Conservation (phyloP, 192 early-diverging fungal species). For the Linnemannia schmuckeri region DNA sequence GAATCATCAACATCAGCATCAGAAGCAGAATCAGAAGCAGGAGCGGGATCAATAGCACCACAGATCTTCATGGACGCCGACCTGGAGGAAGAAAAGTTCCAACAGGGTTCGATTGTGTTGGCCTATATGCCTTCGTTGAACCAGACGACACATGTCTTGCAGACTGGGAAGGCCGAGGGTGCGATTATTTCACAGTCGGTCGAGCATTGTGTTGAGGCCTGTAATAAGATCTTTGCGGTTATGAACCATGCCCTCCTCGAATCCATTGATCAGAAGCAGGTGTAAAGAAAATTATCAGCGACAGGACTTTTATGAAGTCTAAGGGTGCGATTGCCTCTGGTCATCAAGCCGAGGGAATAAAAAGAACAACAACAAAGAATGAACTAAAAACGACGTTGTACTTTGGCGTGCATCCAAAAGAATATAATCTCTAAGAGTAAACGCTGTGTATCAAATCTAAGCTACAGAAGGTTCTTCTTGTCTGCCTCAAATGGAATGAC, state of each 20-base stretch:
- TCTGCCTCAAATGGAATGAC: background rate
- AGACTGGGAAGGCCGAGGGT: slow-evolving; percentile 72
- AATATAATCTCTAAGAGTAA: background rate
- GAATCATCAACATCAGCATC: slow-evolving; percentile 11
- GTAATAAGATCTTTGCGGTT: slow-evolving; percentile 79
- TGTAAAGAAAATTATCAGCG: background rate
- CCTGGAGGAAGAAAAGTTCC: slow-evolving; percentile 69
- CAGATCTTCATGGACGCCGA: slow-evolving; percentile 67
- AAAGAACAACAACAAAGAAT: no score
- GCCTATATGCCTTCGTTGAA: slow-evolving; percentile 86
- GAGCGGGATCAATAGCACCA: slow-evolving; percentile 36
- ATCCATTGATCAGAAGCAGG: slow-evolving; percentile 55
- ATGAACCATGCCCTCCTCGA: slow-evolving; percentile 72
- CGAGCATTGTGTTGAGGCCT: slow-evolving; percentile 81
- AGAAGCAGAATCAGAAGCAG: background rate
- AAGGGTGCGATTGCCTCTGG: no score
- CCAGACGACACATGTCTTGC: slow-evolving; percentile 83
- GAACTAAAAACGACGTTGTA: no score
- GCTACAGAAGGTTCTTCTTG: background rate
- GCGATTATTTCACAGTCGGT: slow-evolving; percentile 69
- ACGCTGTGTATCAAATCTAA: background rate
- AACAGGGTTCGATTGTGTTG: slow-evolving; percentile 73
- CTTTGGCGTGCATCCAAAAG: no score
- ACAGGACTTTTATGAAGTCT: no score
- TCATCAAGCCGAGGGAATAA: no score